Percentiles rank a stretch among this genome's conserved stretches.
phyloP scores from a whole-genome alignment of 148 eudicot genomes.

The Limonium bicolor region DNA sequence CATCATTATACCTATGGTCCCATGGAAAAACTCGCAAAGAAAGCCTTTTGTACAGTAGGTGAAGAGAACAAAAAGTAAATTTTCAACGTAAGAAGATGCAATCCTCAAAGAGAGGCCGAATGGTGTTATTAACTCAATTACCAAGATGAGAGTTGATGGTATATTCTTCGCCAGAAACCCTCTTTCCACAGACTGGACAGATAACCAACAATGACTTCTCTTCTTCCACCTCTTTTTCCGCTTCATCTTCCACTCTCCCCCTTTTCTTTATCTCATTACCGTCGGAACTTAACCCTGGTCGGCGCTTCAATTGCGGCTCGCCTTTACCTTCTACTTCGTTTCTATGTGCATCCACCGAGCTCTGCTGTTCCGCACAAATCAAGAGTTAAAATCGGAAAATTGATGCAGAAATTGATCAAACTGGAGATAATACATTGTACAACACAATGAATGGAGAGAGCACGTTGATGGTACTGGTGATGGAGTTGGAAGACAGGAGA shows the following conservation, averaged over 20 bases:
- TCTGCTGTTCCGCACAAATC: constrained; percentile 7
- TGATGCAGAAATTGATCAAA: background rate
- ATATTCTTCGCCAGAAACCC: constrained; percentile 30
- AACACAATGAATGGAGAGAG: background rate
- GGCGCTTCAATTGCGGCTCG: background rate
- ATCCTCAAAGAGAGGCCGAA: no score
- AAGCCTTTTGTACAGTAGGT: no score
- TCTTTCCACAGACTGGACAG: constrained; percentile 46
- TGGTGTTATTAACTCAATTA: no score
- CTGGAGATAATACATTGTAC: background rate
- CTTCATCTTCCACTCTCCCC: background rate
- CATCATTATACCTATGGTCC: no score
- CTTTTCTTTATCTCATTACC: background rate
- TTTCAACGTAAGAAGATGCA: no score
- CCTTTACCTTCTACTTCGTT: background rate
- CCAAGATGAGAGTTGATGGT: constrained; percentile 54
- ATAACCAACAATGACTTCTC: constrained; percentile 11
- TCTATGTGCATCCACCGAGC: constrained; percentile 4
- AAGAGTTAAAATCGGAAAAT: background rate
- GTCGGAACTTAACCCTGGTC: background rate
- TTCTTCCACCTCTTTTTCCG: constrained; percentile 2
- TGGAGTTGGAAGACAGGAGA: constrained; percentile 12
- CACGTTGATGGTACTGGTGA: constrained; percentile 3
- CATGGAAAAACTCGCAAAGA: no score
- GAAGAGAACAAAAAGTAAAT: no score